A percentile compares a stretch with the other conserved stretches of the same genome.
Conservation (phyloP, 2,329 filamentous ascomycete genomes). For the Arthrocladium fulminans region DNA sequence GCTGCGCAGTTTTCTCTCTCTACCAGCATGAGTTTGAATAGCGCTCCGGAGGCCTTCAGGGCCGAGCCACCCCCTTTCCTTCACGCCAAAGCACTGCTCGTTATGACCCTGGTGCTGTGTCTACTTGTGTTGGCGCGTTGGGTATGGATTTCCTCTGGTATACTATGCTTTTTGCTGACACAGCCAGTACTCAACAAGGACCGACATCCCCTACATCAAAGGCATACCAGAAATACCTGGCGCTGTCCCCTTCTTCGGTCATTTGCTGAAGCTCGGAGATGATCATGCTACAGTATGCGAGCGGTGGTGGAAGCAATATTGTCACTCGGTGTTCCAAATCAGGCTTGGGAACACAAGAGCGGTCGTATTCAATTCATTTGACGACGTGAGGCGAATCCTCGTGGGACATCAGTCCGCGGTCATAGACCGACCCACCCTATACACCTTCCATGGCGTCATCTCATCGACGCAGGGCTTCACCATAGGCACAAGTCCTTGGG, state of each 20-base stretch:
- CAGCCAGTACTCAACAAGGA: conserved; percentile 21
- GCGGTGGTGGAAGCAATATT: conserved; percentile 48
- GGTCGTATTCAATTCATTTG: conserved; percentile 65
- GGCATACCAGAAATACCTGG: conserved; percentile 50
- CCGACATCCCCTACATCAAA: conserved; percentile 49
- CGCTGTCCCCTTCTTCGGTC: conserved; percentile 48
- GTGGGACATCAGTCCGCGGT: conserved; percentile 63
- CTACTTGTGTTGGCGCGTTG: background rate
- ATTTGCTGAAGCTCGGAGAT: conserved; percentile 47
- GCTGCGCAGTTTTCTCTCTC: no score
- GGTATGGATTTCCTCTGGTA: background rate
- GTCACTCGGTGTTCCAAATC: conserved; percentile 47
- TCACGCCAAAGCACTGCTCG: background rate
- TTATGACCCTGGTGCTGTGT: background rate
- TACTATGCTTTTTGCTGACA: background rate
- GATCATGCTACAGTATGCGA: conserved; percentile 46
- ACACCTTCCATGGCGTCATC: conserved; percentile 68
- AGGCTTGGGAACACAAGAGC: conserved; percentile 43
- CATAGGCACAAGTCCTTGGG: conserved; percentile 70
- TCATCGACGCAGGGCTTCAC: conserved; percentile 65
- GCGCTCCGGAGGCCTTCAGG: no score
- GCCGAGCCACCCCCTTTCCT: background rate
- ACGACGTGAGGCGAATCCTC: conserved; percentile 57
- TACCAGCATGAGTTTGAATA: no score
- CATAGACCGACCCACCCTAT: conserved; percentile 63